Evolutionary conservation across 805 yeast species (phyloP), one percentile per base, ranked within the genome.

Genomic region (Sugiyamaella floridensis): DNA sequence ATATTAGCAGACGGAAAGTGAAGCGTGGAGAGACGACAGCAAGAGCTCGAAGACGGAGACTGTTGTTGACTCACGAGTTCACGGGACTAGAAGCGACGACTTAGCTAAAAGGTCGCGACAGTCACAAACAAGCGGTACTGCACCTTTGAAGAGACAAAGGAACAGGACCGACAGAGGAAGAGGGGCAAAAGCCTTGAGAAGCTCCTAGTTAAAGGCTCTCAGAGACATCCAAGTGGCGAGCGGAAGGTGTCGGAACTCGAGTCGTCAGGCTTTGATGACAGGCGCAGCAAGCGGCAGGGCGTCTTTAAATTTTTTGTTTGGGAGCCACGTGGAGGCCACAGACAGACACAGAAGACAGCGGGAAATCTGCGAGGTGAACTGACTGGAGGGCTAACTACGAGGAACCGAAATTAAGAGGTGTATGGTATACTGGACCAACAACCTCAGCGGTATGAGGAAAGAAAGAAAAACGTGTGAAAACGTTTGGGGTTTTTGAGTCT

Each of bases 61-160:
- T 29, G 10, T 8, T 32, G 37, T 32, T 11, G n/a, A 10, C 37
- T 11, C 12, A 32, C n/a, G 37, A 14, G n/a, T 10, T 32, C 12
- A 32, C 37, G 37, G 9, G 37, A 8, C n/a, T 14, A 26, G n/a
- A 28, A 44, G 37, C 56, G 56, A 59, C 51, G 48, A 58, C 63
- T 59, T 59, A 60, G 55, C 52, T 51, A 60, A 60, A 60, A 58
- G 63, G 59, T 59, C 63, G 60, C 54, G 51, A 47, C 48, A 22
- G 45, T 37, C 4, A 34, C 14, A 44, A 34, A 22, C 26, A n/a
- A 22, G 26, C 26, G 26, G 26, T 22, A 22, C 26, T 22, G 26
- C 26, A 22, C 26, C 26, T 22, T 32, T 32, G 37, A 10, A 7
- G 2, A 12, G 26, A 28, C 14, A 19, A 50, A 37, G 37, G 28